Percentiles rank a stretch among this genome's conserved stretches.
Conservation (phyloP, 495 filamentous ascomycete genomes). For the Cetradonia linearis region DNA sequence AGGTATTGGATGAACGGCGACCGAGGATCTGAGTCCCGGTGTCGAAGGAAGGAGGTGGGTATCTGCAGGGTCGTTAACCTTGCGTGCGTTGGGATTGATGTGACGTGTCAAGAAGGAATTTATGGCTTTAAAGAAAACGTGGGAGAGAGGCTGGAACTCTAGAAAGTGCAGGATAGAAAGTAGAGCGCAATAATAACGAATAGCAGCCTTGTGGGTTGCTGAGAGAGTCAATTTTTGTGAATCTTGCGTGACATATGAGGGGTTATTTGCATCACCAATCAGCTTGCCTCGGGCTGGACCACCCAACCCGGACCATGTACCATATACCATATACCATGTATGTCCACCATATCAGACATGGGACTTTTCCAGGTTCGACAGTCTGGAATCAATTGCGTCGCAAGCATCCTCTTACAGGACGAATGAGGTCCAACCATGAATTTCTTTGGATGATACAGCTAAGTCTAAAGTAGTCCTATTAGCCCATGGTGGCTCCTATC, state of each 20-base stretch:
- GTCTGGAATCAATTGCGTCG: neutral
- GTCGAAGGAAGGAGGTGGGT: slow-evolving; percentile 4
- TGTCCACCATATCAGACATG: too few species aligned
- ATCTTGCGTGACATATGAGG: neutral
- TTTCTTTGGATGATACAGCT: neutral
- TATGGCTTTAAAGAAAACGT: neutral
- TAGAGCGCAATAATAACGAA: neutral
- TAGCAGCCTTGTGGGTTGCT: slow-evolving; percentile 1
- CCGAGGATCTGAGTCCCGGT: neutral
- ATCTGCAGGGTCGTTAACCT: slow-evolving; percentile 2
- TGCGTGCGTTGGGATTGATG: slow-evolving; percentile 1
- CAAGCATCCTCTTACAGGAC: neutral
- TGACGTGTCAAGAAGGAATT: neutral
- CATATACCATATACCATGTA: too few species aligned
- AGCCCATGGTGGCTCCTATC: neutral
- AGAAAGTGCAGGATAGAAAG: neutral
- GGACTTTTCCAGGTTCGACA: neutral
- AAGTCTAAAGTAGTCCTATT: slow-evolving; percentile 1
- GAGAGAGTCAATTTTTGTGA: neutral
- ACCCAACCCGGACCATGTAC: too few species aligned
- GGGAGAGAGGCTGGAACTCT: neutral
- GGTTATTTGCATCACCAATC: neutral
- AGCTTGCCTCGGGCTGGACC: neutral
- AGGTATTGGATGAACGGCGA: slow-evolving; percentile 1
- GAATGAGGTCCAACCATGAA: neutral